These are phyloP conservation scores for Quercus aquifolioides DNA, from an alignment of 306 rosid species.

Conservation along the genomic window DNA sequence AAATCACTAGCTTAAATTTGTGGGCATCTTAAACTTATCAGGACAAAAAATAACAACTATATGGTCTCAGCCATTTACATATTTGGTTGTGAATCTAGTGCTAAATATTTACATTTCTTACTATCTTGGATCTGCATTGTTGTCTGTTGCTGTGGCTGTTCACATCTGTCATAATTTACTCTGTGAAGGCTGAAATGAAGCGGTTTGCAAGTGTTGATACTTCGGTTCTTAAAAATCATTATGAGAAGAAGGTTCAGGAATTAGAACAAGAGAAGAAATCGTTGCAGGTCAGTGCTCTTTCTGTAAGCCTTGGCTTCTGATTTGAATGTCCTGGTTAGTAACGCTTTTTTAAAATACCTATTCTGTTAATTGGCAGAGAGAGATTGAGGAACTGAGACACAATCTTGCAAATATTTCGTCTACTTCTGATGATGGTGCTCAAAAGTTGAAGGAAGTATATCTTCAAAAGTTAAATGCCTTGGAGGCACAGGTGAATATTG, in stretches of 20 bases:
- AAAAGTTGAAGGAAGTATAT: constrained; percentile 80
- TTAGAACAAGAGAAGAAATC: constrained; percentile 82
- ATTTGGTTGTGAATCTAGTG: neutral
- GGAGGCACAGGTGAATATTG: constrained; percentile 70
- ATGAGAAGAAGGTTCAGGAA: constrained; percentile 88
- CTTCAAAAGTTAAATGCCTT: constrained; percentile 85
- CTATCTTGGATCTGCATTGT: neutral
- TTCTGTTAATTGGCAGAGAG: constrained; percentile 46
- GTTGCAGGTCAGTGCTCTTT: constrained; percentile 59
- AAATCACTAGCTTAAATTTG: neutral
- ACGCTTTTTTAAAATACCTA: neutral
- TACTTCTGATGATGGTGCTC: constrained; percentile 78
- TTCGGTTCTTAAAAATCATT: constrained; percentile 76
- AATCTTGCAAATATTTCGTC: constrained; percentile 72
- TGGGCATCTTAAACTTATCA: neutral
- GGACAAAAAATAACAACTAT: neutral
- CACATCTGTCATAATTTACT: constrained; percentile 2
- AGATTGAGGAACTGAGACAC: constrained; percentile 67
- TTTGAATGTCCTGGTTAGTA: neutral
- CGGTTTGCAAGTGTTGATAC: constrained; percentile 50
- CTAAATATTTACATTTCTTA: neutral
- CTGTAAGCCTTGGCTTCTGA: constrained; percentile 5
- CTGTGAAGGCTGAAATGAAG: constrained; percentile 90
- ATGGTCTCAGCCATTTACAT: neutral
- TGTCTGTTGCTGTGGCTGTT: neutral